These are phyloP conservation scores for Fusarium burgessii DNA, from an alignment of 2,329 filamentous ascomycete species.

Conservation along the genomic window DNA sequence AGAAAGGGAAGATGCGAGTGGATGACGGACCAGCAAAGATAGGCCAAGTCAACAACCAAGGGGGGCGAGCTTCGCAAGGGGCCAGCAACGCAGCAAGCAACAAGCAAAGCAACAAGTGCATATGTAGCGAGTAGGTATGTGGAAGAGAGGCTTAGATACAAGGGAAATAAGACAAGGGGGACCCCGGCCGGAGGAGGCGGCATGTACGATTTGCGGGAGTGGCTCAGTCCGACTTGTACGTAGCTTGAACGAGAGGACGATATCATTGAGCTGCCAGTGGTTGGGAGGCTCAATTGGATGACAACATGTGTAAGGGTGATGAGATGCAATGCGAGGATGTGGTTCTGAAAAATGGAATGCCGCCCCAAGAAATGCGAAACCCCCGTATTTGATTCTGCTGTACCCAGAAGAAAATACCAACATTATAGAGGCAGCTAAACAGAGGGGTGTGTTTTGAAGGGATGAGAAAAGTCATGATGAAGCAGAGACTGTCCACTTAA, in stretches of 20 bases:
- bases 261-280: constrained; percentile 39
- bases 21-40: constrained; percentile 26
- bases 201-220: constrained; percentile 43
- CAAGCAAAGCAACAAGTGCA: constrained; percentile 10
- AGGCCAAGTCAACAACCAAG: constrained; percentile 29
- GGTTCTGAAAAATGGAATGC: constrained; percentile 34
- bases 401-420: constrained; percentile 32
- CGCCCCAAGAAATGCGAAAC: constrained; percentile 23
- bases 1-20: constrained; percentile 36
- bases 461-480: constrained; percentile 18
- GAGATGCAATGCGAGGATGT: constrained; percentile 6
- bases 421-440: constrained; percentile 28
- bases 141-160: constrained; percentile 29
- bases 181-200: constrained; percentile 23
- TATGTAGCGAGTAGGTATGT: constrained; percentile 29
- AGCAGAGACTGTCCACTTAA: constrained; percentile 12
- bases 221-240: constrained; percentile 34
- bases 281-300: constrained; percentile 39
- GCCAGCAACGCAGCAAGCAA: constrained; percentile 21
- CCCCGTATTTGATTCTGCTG: constrained; percentile 31
- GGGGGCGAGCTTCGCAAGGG: constrained; percentile 36
- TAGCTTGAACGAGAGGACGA: constrained; percentile 16
- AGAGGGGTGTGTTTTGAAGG: constrained; percentile 34
- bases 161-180: constrained; percentile 35
- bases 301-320: constrained; percentile 22